Evolutionary conservation across 2,329 filamentous ascomycete species (phyloP).

Genomic region (Fusarium azukiicola): DNA sequence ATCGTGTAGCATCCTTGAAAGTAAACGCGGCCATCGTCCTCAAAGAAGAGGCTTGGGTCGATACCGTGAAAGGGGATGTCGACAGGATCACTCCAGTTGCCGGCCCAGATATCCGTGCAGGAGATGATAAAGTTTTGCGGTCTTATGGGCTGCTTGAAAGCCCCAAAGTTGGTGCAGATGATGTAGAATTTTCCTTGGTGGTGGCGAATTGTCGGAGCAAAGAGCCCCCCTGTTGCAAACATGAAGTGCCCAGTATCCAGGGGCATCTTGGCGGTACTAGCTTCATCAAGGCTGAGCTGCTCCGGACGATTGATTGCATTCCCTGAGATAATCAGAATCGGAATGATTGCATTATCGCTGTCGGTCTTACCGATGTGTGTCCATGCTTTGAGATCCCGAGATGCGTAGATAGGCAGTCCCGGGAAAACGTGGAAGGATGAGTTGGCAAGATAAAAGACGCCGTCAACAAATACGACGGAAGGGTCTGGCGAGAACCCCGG

Average conservation of each 20-base stretch:
- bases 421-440: conserved; percentile 44
- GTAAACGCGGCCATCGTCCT: conserved; percentile 59
- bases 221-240: conserved; percentile 42
- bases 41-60: conserved; percentile 68
- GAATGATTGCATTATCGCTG: not conserved
- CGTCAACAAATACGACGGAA: conserved; percentile 41
- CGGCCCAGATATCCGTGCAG: conserved; percentile 50
- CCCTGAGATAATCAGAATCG: conserved; percentile 24
- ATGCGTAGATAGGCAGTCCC: conserved; percentile 41
- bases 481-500: conserved; percentile 41
- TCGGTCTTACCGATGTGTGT: conserved; percentile 32
- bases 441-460: conserved; percentile 41
- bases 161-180: conserved; percentile 51
- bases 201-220: conserved; percentile 51
- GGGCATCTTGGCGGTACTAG: conserved; percentile 24
- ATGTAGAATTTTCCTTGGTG: conserved; percentile 52
- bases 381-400: conserved; percentile 34
- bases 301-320: conserved; percentile 42
- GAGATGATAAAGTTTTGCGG: conserved; percentile 51
- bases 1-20: conserved; percentile 47
- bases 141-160: not conserved
- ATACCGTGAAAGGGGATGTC: conserved; percentile 65
- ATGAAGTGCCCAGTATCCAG: conserved; percentile 42
- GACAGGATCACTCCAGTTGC: conserved; percentile 56
- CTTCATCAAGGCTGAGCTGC: conserved; percentile 33